Evolutionary conservation across 345 rosid genomes (phyloP).

Genomic region (Cardamine occulta): DNA sequence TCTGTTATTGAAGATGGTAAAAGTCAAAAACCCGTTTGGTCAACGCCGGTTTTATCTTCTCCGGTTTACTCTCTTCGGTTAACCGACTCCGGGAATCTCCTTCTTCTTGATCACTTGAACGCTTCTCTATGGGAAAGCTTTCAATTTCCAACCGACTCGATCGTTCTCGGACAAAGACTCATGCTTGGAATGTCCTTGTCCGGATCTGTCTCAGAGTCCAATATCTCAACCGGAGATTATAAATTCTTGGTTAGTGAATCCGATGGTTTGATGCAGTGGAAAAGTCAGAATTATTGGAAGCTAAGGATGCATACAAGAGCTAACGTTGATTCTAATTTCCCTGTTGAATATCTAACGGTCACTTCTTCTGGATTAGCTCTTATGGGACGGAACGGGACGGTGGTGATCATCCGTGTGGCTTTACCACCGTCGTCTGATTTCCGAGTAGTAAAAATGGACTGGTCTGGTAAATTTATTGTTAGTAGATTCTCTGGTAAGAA

Average conservation of each 20-base stretch:
- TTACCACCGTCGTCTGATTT: conserved; percentile 56
- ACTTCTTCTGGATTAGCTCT: conserved; percentile 66
- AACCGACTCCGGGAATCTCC: conserved; percentile 76
- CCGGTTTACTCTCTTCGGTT: conserved; percentile 54
- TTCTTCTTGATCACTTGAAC: conserved; percentile 63
- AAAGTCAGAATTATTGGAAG: conserved; percentile 69
- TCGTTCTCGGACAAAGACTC: conserved; percentile 70
- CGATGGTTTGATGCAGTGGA: conserved; percentile 65
- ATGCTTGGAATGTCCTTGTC: conserved; percentile 47
- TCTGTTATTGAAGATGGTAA: conserved; percentile 53
- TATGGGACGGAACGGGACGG: conserved; percentile 63
- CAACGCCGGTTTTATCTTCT: conserved; percentile 62
- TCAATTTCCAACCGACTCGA: conserved; percentile 67
- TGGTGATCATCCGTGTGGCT: conserved; percentile 48
- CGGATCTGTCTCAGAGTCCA: conserved; percentile 50
- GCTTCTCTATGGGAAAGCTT: conserved; percentile 85
- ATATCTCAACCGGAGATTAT: conserved; percentile 69
- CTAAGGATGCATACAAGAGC: conserved; percentile 66
- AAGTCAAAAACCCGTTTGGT: conserved; percentile 56
- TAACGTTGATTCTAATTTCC: conserved; percentile 46
- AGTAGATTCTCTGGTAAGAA: conserved; percentile 51
- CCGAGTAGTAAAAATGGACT: conserved; percentile 60
- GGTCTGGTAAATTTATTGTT: conserved; percentile 61
- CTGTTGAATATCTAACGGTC: conserved; percentile 59
- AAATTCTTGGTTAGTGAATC: conserved; percentile 52